Evolutionary conservation across 371 early-diverging fungal genomes (phyloP), one percentile per base, ranked within the genome.

Genomic region (Saksenaea vasiformis): DNA sequence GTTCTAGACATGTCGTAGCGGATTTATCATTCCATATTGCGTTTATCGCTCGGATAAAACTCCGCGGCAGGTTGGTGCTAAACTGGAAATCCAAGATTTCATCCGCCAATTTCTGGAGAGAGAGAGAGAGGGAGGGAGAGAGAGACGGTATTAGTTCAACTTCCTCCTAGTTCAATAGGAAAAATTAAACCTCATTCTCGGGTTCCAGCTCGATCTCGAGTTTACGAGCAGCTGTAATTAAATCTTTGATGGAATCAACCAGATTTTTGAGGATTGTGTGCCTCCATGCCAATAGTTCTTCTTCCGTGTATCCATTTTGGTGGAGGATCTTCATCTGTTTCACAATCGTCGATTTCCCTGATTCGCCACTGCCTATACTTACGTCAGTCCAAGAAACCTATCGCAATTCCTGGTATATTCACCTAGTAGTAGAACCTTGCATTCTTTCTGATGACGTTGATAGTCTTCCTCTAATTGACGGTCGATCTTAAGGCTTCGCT

Each of bases 291-390:
- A 77, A 74, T 9, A 92, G 79, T 67, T 95, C 95, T 54, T 86
- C 89, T 51, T 79, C 72, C 7, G 85, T 82, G 75, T 90, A 96
- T 3, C 94, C 95, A 28, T 84, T 80, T 66, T 90, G 91, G 73
- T 94, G 92, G 67, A 95, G 91, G 65, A 95, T 87, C 68, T 91
- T 91, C 91, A 93, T 91, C 73, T 93, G 93, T 64, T 93, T 93
- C 36, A 92, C 87, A 66, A 93, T 88, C 47, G 94, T 93, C 39
- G 89, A 88, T 71, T 92, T 92, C 56, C 93, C 93, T 24, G 91
- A 91, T 73, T 93, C 93, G 61, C 92, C 93, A 67, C 88, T 88
- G 35, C 93, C 89, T 84, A 60, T 36, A 60, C 37, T 55, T 53
- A 15, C 26, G 11, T 11, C 22, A 14, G 34, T 13, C 36, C 22